Conservation (phyloP, 2,329 filamentous ascomycete species). For the Penicillium sp. region DNA sequence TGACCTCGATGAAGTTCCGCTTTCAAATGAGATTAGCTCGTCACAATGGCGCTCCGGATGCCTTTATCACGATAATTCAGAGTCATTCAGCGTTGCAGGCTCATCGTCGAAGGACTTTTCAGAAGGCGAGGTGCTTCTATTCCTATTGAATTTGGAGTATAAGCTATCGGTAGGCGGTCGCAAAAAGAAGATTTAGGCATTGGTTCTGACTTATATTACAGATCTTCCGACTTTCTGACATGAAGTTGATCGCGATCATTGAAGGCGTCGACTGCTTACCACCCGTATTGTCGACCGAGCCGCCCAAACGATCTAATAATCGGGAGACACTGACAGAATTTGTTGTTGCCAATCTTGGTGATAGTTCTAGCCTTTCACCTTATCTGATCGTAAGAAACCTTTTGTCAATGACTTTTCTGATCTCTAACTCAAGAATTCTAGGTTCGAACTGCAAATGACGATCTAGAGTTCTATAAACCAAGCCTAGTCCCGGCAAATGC, state of each 20-base stretch:
- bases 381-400: conserved; percentile 71
- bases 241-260: conserved; percentile 71
- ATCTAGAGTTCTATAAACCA: conserved; percentile 84
- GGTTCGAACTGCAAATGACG: conserved; percentile 76
- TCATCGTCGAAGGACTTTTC: conserved; percentile 18
- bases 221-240: conserved; percentile 74
- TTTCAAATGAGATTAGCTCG: conserved; percentile 57
- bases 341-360: conserved; percentile 80
- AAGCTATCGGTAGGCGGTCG: conserved; percentile 66
- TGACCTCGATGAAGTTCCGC: conserved; percentile 80
- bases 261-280: conserved; percentile 78
- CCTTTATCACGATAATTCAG: conserved; percentile 69
- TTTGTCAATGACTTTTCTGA: neutral
- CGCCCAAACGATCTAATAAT: conserved; percentile 66
- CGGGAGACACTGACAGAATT: conserved; percentile 77
- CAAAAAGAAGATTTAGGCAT: neutral
- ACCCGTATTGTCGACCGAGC: conserved; percentile 70
- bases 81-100: conserved; percentile 51
- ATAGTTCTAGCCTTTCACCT: conserved; percentile 66
- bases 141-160: conserved; percentile 73
- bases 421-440: conserved; percentile 36
- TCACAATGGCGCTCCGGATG: conserved; percentile 82
- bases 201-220: conserved; percentile 36
- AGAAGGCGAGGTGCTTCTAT: conserved; percentile 64
- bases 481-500: conserved; percentile 50